A percentile compares a stretch with the other conserved stretches of the same genome.
These are phyloP conservation scores for Annona cherimola DNA, from an alignment of 164 flowering plant genomes.

Conservation along the genomic window DNA sequence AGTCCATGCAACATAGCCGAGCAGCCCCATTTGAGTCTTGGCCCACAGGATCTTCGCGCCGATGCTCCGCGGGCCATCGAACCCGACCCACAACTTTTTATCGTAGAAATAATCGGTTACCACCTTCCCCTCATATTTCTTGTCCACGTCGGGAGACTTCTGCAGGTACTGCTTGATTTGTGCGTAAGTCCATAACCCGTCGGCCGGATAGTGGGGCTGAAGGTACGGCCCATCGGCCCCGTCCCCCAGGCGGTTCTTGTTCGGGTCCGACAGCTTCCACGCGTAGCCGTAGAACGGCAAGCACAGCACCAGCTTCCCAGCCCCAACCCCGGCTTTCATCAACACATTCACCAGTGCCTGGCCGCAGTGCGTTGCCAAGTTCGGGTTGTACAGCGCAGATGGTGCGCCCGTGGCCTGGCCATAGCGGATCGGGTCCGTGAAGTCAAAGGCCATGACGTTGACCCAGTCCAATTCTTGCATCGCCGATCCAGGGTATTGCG, in stretches of 20 bases:
- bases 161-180: neutral
- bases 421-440: conserved; percentile 4
- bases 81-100: neutral
- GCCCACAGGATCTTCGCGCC: neutral
- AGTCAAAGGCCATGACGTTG: conserved; percentile 44
- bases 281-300: conserved; percentile 1
- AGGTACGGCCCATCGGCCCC: neutral
- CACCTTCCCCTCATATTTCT: neutral
- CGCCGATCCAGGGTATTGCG: too few species aligned
- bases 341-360: neutral
- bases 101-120: conserved; percentile 1
- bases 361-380: neutral
- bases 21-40: neutral
- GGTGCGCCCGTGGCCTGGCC: neutral
- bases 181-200: neutral
- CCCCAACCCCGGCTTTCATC: neutral
- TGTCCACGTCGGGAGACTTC: neutral
- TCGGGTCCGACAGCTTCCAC: conserved; percentile 2
- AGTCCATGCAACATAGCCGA: conserved; percentile 2
- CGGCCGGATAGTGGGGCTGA: neutral
- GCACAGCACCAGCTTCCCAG: neutral
- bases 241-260: neutral
- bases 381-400: neutral
- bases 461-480: conserved; percentile 37
- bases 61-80: neutral